A percentile compares a stretch with the other conserved stretches of the same genome.
These are phyloP conservation scores for Pythium dissotocum DNA, from an alignment of 352 stramenopile genomes.

Conservation along the genomic window DNA sequence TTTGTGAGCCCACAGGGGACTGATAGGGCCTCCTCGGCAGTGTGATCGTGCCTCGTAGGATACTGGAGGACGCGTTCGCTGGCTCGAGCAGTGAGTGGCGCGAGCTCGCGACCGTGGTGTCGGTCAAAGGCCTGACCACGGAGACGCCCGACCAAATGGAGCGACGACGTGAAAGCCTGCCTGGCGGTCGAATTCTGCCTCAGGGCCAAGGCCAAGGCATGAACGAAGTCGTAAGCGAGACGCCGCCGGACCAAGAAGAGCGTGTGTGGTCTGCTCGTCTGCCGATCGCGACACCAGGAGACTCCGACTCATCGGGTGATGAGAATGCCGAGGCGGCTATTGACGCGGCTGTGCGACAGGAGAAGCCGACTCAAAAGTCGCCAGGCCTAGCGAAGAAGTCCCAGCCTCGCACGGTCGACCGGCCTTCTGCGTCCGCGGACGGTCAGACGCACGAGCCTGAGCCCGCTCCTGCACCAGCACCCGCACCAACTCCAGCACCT, in stretches of 20 bases:
- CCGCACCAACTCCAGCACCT: neutral
- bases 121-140: constrained; percentile 11
- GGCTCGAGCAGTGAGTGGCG: constrained; percentile 24
- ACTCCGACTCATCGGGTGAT: constrained; percentile 21
- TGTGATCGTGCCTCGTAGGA: constrained; percentile 25
- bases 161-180: constrained; percentile 21
- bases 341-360: constrained; percentile 26
- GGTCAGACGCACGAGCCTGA: neutral
- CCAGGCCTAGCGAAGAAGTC: constrained; percentile 18
- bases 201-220: constrained; percentile 11
- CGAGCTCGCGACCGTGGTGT: constrained; percentile 16
- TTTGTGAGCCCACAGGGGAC: neutral
- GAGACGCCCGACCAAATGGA: constrained; percentile 20
- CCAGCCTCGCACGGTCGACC: neutral
- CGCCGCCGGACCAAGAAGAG: constrained; percentile 28
- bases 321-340: constrained; percentile 26
- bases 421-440: neutral
- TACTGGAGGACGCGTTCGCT: constrained; percentile 22
- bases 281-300: constrained; percentile 23
- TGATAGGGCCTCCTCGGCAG: constrained; percentile 11
- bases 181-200: neutral
- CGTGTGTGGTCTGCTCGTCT: constrained; percentile 31
- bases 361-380: constrained; percentile 23
- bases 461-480: neutral
- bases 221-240: constrained; percentile 30